Evolutionary conservation across 192 early-diverging fungal genomes (phyloP).

Genomic region (Coemansia biformis): DNA sequence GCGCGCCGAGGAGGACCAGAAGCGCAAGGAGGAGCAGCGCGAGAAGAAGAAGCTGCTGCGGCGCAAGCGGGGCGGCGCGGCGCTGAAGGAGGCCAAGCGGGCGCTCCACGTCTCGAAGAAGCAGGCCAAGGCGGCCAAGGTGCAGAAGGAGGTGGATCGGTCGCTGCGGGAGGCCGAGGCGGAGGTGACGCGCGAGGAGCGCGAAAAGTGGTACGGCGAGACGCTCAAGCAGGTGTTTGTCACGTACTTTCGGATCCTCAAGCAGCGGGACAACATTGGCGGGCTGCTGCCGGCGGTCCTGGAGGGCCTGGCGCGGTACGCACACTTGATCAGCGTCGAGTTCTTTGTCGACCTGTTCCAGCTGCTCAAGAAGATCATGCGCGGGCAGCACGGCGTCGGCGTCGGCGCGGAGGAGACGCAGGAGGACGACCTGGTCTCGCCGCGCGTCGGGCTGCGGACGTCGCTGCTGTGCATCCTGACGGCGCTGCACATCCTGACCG

Average conservation of each 20-base stretch:
- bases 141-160: constrained; percentile 42
- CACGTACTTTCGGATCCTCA: constrained; percentile 92
- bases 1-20: constrained; percentile 47
- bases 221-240: constrained; percentile 92
- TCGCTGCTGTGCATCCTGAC: constrained; percentile 85
- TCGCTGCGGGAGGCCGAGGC: constrained; percentile 86
- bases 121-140: constrained; percentile 61
- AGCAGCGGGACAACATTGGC: constrained; percentile 68
- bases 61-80: constrained; percentile 37
- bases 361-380: constrained; percentile 76
- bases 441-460: constrained; percentile 56
- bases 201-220: constrained; percentile 79
- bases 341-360: constrained; percentile 88
- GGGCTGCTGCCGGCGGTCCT: constrained; percentile 59
- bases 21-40: constrained; percentile 50
- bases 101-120: constrained; percentile 62
- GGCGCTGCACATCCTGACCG: constrained; percentile 79
- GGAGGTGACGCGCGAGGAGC: constrained; percentile 76
- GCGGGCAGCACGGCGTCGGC: constrained; percentile 54
- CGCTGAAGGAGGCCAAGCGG: constrained; percentile 46
- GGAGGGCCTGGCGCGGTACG: constrained; percentile 67
- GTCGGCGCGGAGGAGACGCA: constrained; percentile 48
- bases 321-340: constrained; percentile 94
- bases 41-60: constrained; percentile 32
- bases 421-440: constrained; percentile 23